Evolutionary conservation across 352 stramenopile species (phyloP).

Genomic region (Globisporangium viniferum): DNA sequence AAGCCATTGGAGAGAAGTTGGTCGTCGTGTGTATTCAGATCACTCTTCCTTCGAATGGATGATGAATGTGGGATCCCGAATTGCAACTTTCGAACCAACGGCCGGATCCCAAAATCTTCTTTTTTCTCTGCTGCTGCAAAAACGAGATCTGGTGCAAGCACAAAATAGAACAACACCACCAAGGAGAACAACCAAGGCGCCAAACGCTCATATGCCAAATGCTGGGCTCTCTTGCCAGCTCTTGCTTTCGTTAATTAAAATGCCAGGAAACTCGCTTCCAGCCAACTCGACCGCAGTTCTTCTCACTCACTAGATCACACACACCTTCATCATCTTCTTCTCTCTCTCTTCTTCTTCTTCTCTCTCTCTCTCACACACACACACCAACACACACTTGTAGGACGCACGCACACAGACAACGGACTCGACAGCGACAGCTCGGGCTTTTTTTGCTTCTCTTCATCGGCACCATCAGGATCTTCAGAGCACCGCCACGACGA

Average conservation of each 20-base stretch:
- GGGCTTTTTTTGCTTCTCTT: not conserved
- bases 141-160: not conserved
- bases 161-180: not conserved
- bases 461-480: not conserved
- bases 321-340: not conserved
- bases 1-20: too few species aligned
- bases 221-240: not conserved
- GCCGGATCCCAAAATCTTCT: not conserved
- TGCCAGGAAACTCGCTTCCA: too few species aligned
- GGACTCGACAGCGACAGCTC: not conserved
- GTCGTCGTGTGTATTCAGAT: too few species aligned
- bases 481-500: not conserved
- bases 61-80: too few species aligned
- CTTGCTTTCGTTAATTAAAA: not conserved
- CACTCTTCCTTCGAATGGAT: too few species aligned
- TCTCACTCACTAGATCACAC: not conserved
- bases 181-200: too few species aligned
- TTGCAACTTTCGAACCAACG: not conserved
- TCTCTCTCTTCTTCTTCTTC: not conserved
- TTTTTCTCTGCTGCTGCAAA: not conserved
- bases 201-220: not conserved
- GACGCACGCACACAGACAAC: conserved; percentile 3
- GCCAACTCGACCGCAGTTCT: not conserved
- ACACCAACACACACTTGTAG: not conserved
- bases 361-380: not conserved